A percentile compares a stretch with the other conserved stretches of the same genome.
Evolutionary conservation across 352 stramenopile genomes (phyloP).

Genomic region (Saprolegnia diclina): DNA sequence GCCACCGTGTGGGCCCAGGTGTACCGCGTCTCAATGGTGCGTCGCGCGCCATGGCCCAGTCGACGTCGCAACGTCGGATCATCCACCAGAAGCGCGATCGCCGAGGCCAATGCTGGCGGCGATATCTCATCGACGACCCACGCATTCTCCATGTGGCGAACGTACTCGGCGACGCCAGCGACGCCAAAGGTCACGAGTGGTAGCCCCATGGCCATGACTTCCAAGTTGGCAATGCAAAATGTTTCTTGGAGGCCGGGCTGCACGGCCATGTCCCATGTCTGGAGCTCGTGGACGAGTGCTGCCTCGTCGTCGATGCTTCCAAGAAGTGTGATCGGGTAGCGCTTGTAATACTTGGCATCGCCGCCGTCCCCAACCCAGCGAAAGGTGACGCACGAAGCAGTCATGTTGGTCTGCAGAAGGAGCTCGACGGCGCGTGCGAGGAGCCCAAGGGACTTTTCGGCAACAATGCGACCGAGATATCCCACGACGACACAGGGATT

Average conservation of each 20-base stretch:
- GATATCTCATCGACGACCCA: slow-evolving; percentile 8
- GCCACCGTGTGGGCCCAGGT: neutral
- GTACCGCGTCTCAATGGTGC: neutral
- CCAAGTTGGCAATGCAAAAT: slow-evolving; percentile 52
- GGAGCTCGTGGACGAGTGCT: neutral
- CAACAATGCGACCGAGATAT: neutral
- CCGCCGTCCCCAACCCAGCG: neutral
- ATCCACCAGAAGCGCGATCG: neutral
- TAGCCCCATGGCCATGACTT: slow-evolving; percentile 36
- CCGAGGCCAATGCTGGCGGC: neutral
- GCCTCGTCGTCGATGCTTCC: slow-evolving; percentile 9
- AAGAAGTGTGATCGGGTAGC: neutral
- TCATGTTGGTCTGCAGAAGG: neutral
- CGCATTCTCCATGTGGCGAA: neutral
- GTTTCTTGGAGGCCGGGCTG: slow-evolving; percentile 31
- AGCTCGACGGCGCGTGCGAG: neutral
- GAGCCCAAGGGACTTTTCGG: neutral
- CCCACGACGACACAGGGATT: neutral
- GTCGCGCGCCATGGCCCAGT: neutral
- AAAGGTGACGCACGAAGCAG: neutral
- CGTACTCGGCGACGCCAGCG: slow-evolving; percentile 5
- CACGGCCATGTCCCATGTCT: slow-evolving; percentile 2
- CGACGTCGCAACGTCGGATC: neutral
- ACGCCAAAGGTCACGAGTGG: slow-evolving; percentile 43
- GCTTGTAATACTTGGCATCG: neutral